Conservation (phyloP, 768 basidiomycete species). For the Chalciporus chontae region DNA sequence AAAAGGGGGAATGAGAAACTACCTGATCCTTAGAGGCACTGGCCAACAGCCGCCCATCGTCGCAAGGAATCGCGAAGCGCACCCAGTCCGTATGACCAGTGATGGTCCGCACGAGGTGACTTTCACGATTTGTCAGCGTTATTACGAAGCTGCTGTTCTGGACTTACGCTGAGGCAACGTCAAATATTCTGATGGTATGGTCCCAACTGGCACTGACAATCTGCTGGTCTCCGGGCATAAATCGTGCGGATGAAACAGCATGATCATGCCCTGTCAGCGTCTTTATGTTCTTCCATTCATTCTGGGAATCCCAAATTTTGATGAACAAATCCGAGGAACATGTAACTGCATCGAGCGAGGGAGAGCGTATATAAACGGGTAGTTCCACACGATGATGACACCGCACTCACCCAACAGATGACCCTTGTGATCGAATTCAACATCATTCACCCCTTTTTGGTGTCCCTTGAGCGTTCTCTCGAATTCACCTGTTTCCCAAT, state of each 20-base stretch:
- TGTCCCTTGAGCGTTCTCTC: conserved; percentile 91
- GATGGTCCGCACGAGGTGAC: conserved; percentile 75
- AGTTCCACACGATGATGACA: not conserved
- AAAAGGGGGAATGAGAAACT: conserved; percentile 17
- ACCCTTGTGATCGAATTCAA: conserved; percentile 87
- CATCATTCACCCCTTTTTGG: conserved; percentile 83
- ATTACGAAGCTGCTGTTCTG: not conserved
- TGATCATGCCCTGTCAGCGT: conserved; percentile 91
- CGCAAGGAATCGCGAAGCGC: conserved; percentile 58
- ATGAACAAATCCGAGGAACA: conserved; percentile 87
- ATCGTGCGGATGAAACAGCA: conserved; percentile 80
- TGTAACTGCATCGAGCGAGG: conserved; percentile 32
- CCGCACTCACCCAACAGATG: conserved; percentile 62
- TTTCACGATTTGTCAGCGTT: conserved; percentile 28
- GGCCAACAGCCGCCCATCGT: conserved; percentile 70
- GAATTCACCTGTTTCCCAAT: conserved; percentile 94
- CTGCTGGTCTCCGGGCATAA: conserved; percentile 79
- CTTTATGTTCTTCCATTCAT: conserved; percentile 87
- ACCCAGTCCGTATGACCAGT: conserved; percentile 85
- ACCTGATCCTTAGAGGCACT: conserved; percentile 91
- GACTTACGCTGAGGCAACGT: conserved; percentile 79
- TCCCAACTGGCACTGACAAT: conserved; percentile 88
- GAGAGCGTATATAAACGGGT: not conserved
- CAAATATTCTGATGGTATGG: conserved; percentile 81
- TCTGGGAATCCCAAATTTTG: conserved; percentile 88